Evolutionary conservation across 1,284 basidiomycete species (phyloP), one percentile per base, ranked within the genome.

Genomic region (Mycosarcoma mackinlayi): DNA sequence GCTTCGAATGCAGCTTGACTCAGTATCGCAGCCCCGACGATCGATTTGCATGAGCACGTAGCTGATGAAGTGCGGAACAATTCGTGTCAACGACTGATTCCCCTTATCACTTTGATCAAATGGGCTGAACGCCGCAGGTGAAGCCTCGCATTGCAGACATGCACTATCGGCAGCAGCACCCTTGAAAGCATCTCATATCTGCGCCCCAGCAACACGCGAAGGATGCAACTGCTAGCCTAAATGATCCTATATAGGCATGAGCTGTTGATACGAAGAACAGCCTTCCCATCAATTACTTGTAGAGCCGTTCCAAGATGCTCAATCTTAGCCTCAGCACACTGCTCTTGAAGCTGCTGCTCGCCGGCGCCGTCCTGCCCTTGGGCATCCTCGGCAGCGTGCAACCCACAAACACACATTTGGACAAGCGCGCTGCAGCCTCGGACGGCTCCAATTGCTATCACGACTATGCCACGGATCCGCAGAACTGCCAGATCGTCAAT

Each of bases 361-460:
- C 49, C 13, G 37, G 19, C 10, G 40, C 34, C 52, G 8, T 60
- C 4, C 27, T 34, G 11, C 57, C 48, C 7, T 23, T 28, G 18
- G 28, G 49, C 33, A 44, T 45, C 8, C 10, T 57, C 8, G 58
- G 33, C 38, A 54, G 45, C 31, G 27, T 56, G 3, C 49, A 49
- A 37, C 53, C 44, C 25, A 30, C 44, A 3, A 37, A 11, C 14
- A 24, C 50, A 18, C 28, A 42, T 6, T 30, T 67, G 4, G 49
- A 58, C 60, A 69, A 60, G 45, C 60, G 60, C 14, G 28, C 11
- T 10, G 44, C 41, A 27, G 18, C 8, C 11, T 2, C 23, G 4
- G 46, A 55, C 24, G 61, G 56, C 18, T 38, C 33, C 7, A 40
- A 57, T 14, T 70, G 67, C 49, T 70, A 37, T 25, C 23, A 11